Percentiles rank a stretch among this genome's conserved stretches.
These are phyloP conservation scores for Pseudogymnoascus sp. DNA, from an alignment of 2,329 filamentous ascomycete genomes.

Conservation along the genomic window DNA sequence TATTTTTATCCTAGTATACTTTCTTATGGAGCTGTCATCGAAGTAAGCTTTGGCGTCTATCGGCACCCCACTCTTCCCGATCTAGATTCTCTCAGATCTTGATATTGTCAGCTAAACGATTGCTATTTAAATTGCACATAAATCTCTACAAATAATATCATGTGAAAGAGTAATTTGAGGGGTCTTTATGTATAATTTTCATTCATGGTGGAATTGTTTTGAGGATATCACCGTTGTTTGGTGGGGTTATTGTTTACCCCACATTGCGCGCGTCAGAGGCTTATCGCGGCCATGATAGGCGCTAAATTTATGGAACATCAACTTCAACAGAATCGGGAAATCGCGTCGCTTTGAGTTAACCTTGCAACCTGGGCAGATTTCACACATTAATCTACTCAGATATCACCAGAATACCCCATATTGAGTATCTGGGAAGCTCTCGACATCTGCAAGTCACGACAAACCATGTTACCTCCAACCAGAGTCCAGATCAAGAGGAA, in stretches of 20 bases:
- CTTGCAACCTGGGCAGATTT: background rate
- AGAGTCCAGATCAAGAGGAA: constrained; percentile 30
- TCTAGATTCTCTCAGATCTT: background rate
- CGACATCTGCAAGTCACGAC: background rate
- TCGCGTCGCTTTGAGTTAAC: background rate
- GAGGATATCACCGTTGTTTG: background rate
- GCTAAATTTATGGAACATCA: constrained; percentile 8
- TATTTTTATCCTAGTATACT: background rate
- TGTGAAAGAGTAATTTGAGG: background rate
- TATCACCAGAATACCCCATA: background rate
- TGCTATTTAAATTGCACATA: background rate
- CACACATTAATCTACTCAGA: background rate
- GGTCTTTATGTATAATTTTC: background rate
- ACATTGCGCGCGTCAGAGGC: constrained; percentile 7
- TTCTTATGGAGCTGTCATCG: background rate
- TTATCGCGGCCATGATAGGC: constrained; percentile 5
- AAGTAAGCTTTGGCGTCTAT: constrained; percentile 5
- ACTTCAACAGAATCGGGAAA: background rate
- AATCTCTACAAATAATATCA: background rate
- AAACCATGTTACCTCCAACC: constrained; percentile 22
- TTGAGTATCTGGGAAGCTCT: background rate
- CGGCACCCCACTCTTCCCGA: background rate
- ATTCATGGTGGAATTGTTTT: background rate
- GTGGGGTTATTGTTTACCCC: background rate
- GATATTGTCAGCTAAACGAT: background rate